Conservation (phyloP, 1,139 yeast species). For the Taiozyma onychis region DNA sequence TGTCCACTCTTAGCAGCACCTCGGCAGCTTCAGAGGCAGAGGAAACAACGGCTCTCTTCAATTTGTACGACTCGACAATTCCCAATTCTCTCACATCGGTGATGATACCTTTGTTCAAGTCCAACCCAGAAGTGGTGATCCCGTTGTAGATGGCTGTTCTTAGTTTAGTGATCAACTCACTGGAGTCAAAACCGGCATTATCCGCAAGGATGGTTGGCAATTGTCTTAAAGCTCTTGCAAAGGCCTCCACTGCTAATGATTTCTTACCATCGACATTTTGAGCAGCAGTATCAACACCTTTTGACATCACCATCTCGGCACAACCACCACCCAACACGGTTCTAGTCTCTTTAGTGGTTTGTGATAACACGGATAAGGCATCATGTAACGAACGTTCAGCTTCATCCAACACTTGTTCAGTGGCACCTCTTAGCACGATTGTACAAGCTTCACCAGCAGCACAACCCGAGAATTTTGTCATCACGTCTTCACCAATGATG, state of each 20-base stretch:
- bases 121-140: constrained; percentile 85
- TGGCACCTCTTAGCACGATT: constrained; percentile 92
- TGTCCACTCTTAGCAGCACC: constrained; percentile 89
- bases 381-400: constrained; percentile 97
- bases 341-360: constrained; percentile 91
- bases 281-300: constrained; percentile 94
- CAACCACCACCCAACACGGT: constrained; percentile 98
- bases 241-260: constrained; percentile 90
- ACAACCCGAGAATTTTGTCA: constrained; percentile 88
- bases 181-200: constrained; percentile 94
- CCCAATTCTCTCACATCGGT: constrained; percentile 96
- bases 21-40: constrained; percentile 98
- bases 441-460: constrained; percentile 97
- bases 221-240: constrained; percentile 90
- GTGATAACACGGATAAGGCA: constrained; percentile 91
- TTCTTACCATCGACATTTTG: constrained; percentile 92
- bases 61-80: constrained; percentile 84
- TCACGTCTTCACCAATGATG: constrained; percentile 81
- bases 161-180: constrained; percentile 85
- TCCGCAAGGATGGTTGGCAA: constrained; percentile 94
- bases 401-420: constrained; percentile 93
- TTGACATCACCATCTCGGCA: constrained; percentile 96
- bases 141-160: constrained; percentile 94
- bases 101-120: constrained; percentile 73
- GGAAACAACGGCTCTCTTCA: constrained; percentile 91